Percentiles rank a stretch among this genome's conserved stretches.
Conservation (phyloP, 2,329 filamentous ascomycete species). For the Colletotrichum filicis region DNA sequence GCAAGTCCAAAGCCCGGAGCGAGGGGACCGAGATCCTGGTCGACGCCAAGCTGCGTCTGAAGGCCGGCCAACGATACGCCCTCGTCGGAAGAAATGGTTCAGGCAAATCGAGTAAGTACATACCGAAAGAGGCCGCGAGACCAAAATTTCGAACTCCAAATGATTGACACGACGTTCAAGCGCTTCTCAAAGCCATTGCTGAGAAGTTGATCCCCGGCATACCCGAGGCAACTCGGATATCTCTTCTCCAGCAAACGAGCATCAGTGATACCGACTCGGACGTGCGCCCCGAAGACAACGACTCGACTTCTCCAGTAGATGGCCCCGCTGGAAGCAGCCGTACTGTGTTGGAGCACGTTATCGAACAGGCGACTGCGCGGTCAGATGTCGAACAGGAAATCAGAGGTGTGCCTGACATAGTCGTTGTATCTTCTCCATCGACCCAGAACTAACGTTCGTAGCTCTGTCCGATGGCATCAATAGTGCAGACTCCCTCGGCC, state of each 20-base stretch:
- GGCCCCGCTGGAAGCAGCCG: conserved; percentile 36
- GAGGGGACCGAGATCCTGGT: conserved; percentile 74
- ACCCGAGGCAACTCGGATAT: conserved; percentile 71
- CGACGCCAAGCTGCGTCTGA: conserved; percentile 76
- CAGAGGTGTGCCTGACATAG: conserved; percentile 52
- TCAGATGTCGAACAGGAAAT: conserved; percentile 71
- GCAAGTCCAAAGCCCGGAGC: conserved; percentile 56
- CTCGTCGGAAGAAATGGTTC: conserved; percentile 84
- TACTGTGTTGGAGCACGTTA: conserved; percentile 74
- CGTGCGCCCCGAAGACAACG: conserved; percentile 13
- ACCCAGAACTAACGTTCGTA: conserved; percentile 39
- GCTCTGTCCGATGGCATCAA: conserved; percentile 72
- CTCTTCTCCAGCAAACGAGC: conserved; percentile 76
- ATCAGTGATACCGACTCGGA: conserved; percentile 47
- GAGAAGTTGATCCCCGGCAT: conserved; percentile 84
- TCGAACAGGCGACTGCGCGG: conserved; percentile 68
- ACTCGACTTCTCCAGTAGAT: conserved; percentile 9
- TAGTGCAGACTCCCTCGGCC: conserved; percentile 64
- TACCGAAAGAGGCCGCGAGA: not conserved
- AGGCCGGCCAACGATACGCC: conserved; percentile 80
- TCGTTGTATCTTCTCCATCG: not conserved
- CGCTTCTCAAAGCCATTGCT: conserved; percentile 78
- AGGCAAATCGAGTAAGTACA: conserved; percentile 78
- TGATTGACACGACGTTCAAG: conserved; percentile 47
- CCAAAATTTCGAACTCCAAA: not conserved